Evolutionary conservation across 768 basidiomycete species (phyloP), one percentile per base, ranked within the genome.

Genomic region (Suillus decipiens): DNA sequence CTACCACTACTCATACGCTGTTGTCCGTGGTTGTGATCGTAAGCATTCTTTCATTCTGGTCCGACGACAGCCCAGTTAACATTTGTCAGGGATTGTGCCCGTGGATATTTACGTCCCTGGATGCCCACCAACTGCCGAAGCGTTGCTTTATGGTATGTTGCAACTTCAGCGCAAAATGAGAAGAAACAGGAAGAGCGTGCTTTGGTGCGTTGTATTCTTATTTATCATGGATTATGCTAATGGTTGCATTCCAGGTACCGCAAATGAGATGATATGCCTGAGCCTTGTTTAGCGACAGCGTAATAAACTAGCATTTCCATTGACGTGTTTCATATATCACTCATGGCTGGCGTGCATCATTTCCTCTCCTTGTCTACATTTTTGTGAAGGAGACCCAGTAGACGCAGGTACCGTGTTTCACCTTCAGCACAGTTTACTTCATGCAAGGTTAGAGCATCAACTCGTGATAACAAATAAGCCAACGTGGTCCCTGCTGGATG

Each of bases 101-200:
- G 96, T 99, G 51, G 96, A 99, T 75, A 95, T 98, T 62, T 99
- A 98, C 74, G 96, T 98, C 8, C 96, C 96, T 28, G 96, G 96
- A 0, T 97, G 95, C 76, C 93, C 91, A 24, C 92, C 91, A 10
- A 94, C 92, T 3, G 96, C 97, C n/a, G 97, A 99, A 76, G 97
- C 97, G 15, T 83, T 99, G 45, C 82, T 99, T 65, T 97, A 96
- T 70, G 95, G 95, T 57, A 94, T 97, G 94, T 84, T 98, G 53
- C 95, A 98, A 75, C 84, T 98, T 57, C 95, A 97, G 77, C 88
- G 95, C 62, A 98, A 99, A 83, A 97, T 97, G 92, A 81, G 95
- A 70, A 84, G 88, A 71, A 92, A 86, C 78, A 82, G 95, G 71
- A 93, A 93, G 79, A 86, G 88, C 50, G 90, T 95, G 14, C 79